These are phyloP conservation scores for Boeremia lycopersici DNA, from an alignment of 2,329 filamentous ascomycete species.

Conservation along the genomic window DNA sequence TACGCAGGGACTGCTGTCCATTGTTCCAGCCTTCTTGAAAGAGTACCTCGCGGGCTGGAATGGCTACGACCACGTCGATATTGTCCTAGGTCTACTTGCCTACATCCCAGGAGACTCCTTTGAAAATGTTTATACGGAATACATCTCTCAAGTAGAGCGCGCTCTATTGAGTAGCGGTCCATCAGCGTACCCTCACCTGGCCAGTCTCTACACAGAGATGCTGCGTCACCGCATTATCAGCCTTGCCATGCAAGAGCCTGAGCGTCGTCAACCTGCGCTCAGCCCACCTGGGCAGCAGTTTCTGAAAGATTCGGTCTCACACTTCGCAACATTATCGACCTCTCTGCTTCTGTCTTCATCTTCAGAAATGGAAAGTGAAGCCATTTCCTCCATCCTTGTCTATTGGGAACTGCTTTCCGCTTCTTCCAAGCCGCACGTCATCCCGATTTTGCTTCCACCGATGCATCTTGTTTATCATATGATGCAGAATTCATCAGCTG, in stretches of 20 bases:
- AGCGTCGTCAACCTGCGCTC: slow-evolving; percentile 18
- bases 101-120: slow-evolving; percentile 57
- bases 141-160: slow-evolving; percentile 50
- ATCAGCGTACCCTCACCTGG: slow-evolving; percentile 63
- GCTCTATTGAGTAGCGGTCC: slow-evolving; percentile 47
- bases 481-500: slow-evolving; percentile 68
- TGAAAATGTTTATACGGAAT: slow-evolving; percentile 46
- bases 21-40: slow-evolving; percentile 41
- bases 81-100: slow-evolving; percentile 60
- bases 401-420: slow-evolving; percentile 70
- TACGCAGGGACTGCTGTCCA: slow-evolving; percentile 39
- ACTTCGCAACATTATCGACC: slow-evolving; percentile 39
- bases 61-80: slow-evolving; percentile 37
- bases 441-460: slow-evolving; percentile 72
- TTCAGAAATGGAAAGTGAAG: slow-evolving; percentile 39
- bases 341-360: slow-evolving; percentile 40
- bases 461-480: slow-evolving; percentile 72
- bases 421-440: slow-evolving; percentile 37
- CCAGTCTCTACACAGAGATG: slow-evolving; percentile 71
- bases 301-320: slow-evolving; percentile 39
- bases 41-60: slow-evolving; percentile 48
- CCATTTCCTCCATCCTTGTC: slow-evolving; percentile 62
- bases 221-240: slow-evolving; percentile 61
- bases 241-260: slow-evolving; percentile 34
- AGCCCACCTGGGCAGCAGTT: slow-evolving; percentile 50